A percentile compares a stretch with the other conserved stretches of the same genome.
These are phyloP conservation scores for Botrytis deweyae DNA, from an alignment of 2,329 filamentous ascomycete genomes.

Conservation along the genomic window DNA sequence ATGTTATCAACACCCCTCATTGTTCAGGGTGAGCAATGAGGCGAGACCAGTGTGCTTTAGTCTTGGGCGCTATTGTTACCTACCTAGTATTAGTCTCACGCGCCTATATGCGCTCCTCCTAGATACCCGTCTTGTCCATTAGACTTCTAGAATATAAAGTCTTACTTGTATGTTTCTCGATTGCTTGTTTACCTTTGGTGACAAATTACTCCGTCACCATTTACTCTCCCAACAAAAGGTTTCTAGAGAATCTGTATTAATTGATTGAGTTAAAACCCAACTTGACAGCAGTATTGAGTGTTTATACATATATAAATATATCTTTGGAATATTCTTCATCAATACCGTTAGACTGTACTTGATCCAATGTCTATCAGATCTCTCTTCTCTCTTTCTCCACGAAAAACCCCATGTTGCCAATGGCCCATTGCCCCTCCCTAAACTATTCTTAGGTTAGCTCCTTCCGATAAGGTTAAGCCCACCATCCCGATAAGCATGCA, in stretches of 20 bases:
- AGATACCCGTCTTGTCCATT: neutral
- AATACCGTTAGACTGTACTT: neutral
- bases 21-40: neutral
- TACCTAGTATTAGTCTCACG: neutral
- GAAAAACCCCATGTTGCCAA: constrained; percentile 5
- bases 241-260: neutral
- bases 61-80: neutral
- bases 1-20: neutral
- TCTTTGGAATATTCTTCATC: neutral
- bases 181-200: neutral
- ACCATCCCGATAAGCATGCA: constrained; percentile 8
- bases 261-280: neutral
- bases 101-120: neutral
- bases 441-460: neutral
- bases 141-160: neutral
- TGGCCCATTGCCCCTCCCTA: constrained; percentile 14
- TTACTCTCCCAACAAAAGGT: neutral
- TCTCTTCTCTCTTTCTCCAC: constrained; percentile 2
- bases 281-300: neutral
- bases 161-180: neutral
- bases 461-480: constrained; percentile 2
- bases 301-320: neutral
- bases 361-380: neutral
- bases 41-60: neutral
- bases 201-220: neutral